A percentile compares a stretch with the other conserved stretches of the same genome.
Conservation (phyloP, 2,329 filamentous ascomycete species). For the Lizonia empirigonia region DNA sequence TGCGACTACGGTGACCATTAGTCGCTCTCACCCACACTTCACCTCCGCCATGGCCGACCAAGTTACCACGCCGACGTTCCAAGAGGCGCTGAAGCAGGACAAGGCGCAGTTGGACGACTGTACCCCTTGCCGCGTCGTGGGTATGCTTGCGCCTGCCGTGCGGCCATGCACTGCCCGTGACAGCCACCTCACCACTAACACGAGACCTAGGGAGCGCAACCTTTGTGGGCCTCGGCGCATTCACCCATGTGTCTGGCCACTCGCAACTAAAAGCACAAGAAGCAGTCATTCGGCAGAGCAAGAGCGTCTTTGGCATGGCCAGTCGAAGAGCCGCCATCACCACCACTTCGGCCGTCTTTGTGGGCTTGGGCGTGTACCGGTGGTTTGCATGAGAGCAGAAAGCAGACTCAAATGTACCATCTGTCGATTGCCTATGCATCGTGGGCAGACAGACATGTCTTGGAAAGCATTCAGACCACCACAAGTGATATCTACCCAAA, state of each 20-base stretch:
- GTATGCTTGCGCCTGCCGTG: slow-evolving; percentile 50
- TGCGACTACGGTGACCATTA: no score
- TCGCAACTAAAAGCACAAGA: slow-evolving; percentile 51
- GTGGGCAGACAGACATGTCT: no score
- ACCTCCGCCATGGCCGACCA: slow-evolving; percentile 22
- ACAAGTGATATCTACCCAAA: no score
- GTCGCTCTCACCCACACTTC: slow-evolving; percentile 1
- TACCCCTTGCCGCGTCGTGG: slow-evolving; percentile 71
- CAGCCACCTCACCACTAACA: no score
- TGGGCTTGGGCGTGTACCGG: slow-evolving; percentile 53
- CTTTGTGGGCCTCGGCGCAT: slow-evolving; percentile 55
- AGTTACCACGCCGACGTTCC: slow-evolving; percentile 31
- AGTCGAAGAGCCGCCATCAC: slow-evolving; percentile 50
- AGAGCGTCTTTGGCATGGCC: slow-evolving; percentile 50
- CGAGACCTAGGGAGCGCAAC: slow-evolving; percentile 48
- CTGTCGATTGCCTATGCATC: neutral
- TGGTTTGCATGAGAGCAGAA: slow-evolving; percentile 41
- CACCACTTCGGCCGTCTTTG: slow-evolving; percentile 47
- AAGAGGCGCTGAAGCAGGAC: slow-evolving; percentile 40
- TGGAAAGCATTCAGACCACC: no score
- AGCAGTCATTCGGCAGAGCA: slow-evolving; percentile 49
- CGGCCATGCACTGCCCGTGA: no score
- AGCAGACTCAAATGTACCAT: neutral
- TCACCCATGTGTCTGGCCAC: slow-evolving; percentile 54
- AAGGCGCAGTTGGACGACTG: slow-evolving; percentile 64